Percentiles rank a stretch among this genome's conserved stretches.
Conservation (phyloP, 1,139 yeast species). For the Trichomonascaceae sp. region DNA sequence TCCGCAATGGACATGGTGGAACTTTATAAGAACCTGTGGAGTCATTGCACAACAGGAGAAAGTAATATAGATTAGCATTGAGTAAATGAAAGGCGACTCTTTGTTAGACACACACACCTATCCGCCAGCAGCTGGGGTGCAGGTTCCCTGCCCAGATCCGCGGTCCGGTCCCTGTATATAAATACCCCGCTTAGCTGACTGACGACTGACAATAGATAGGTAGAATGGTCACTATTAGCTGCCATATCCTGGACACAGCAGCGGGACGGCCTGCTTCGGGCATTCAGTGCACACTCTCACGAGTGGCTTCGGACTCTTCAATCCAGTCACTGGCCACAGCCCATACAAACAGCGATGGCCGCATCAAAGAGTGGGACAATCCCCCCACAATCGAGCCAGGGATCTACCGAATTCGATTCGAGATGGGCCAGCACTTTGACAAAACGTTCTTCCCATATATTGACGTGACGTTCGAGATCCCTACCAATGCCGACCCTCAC, state of each 20-base stretch:
- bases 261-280: conserved; percentile 64
- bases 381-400: conserved; percentile 12
- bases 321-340: conserved; percentile 35
- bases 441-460: conserved; percentile 65
- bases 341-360: conserved; percentile 64
- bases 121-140: too few relatives aligned
- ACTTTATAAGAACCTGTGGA: too few relatives aligned
- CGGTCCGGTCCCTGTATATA: too few relatives aligned
- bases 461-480: conserved; percentile 58
- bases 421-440: conserved; percentile 49
- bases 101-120: too few relatives aligned
- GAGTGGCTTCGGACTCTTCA: conserved; percentile 16
- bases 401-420: conserved; percentile 17
- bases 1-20: too few relatives aligned
- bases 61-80: too few relatives aligned
- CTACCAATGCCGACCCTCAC: conserved; percentile 57
- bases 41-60: too few relatives aligned
- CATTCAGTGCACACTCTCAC: conserved; percentile 31
- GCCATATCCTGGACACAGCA: conserved; percentile 81
- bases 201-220: too few relatives aligned
- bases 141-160: too few relatives aligned
- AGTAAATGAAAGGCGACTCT: too few relatives aligned
- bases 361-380: conserved; percentile 52
- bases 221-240: too few relatives aligned
- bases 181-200: too few relatives aligned